Base-by-base conservation (phyloP, 495 filamentous ascomycete species). In the Pyrenopolyporus hunteri region DNA sequence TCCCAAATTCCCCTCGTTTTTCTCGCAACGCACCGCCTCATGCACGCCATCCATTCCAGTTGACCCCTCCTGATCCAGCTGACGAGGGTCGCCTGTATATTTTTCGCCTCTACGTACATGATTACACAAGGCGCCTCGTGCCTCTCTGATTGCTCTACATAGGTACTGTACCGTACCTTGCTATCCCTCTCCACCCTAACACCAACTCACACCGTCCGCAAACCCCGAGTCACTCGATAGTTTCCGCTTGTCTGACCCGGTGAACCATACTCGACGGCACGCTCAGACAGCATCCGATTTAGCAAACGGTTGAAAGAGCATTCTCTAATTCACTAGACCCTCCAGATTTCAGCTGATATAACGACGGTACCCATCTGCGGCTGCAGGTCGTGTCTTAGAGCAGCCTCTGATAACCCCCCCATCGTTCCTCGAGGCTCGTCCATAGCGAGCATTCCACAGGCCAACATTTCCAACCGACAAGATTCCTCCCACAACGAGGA, bases 401-500 rank as follows among this genome's bases (percentile, higher is more conserved):
- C 33, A 49, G 20, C 31, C 36, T 13, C 35, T 45, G 17, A 42
- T 23, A 45, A n/a, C 23, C n/a, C n/a, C n/a, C n/a, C n/a, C n/a
- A n/a, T n/a, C n/a, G 20, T 9, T 32, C n/a, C 33, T 14, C 40
- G n/a, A 60, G 42, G 62, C 61, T 70, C 55, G 61, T 67, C 36
- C 19, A 22, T 25, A 17, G 58, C 67, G 70, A 68, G 67, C 59
- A 42, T 68, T 49, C 42, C 52, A 48, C 35, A 42, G 32, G 17
- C 20, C 47, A 42, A 26, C 45, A 57, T 49, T 32, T n/a, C 46
- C 54, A 57, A 68, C 71, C 78, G 80, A 73, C 80, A 84, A 73
- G 60, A 84, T 84, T 83, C 80, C 82, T 78, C 81, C 82, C 69
- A 73, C 69, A 60, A 90, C 87, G 73, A 87, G 87, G 74, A 98